Evolutionary conservation across 768 basidiomycete genomes (phyloP).

Genomic region (Boletus edulis): DNA sequence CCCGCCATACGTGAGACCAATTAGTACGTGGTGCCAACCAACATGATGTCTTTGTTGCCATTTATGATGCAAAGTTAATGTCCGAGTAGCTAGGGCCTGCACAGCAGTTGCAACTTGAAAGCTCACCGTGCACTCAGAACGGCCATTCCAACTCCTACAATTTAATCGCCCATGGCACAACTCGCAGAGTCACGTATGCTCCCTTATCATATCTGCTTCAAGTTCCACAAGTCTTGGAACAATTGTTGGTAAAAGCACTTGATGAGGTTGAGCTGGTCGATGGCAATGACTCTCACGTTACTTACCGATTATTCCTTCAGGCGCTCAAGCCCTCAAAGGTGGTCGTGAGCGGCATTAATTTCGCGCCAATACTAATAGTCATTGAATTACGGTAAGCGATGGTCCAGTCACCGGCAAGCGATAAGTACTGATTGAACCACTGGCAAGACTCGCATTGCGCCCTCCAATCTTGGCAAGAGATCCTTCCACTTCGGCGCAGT

Average conservation of each 20-base stretch:
- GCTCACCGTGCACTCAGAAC: not conserved
- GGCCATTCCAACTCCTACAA: not conserved
- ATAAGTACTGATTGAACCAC: not conserved
- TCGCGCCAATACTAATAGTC: not conserved
- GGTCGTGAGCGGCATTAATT: not conserved
- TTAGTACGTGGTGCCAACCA: slow-evolving; percentile 1
- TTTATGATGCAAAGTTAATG: not conserved
- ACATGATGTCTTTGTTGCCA: not conserved
- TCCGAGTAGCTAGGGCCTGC: not conserved
- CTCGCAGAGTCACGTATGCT: not conserved
- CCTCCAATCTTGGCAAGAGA: slow-evolving; percentile 8
- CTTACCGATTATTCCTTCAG: not conserved
- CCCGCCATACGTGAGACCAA: not conserved
- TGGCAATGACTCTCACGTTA: not conserved
- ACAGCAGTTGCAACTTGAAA: too few species aligned
- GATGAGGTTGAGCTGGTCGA: not conserved
- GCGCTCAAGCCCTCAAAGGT: not conserved
- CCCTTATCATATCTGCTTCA: too few species aligned
- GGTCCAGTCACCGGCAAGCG: not conserved
- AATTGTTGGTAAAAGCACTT: not conserved
- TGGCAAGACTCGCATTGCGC: not conserved
- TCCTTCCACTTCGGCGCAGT: not conserved
- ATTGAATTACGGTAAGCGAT: not conserved
- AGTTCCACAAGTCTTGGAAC: not conserved
- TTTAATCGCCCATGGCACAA: not conserved